Conservation (phyloP, 2,329 filamentous ascomycete genomes). For the Aphanocladium album region DNA sequence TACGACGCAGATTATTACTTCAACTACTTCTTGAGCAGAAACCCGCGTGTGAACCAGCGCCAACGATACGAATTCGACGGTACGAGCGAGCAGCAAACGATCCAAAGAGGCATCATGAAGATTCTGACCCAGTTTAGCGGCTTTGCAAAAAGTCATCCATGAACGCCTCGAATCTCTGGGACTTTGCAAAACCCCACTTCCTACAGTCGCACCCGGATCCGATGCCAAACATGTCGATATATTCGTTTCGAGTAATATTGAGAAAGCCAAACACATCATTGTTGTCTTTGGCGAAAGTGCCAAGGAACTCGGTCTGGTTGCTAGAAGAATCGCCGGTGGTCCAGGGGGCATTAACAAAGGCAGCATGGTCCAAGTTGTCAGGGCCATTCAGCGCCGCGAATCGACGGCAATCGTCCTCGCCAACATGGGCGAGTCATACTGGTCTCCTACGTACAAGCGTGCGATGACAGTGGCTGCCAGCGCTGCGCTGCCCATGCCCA, state of each 20-base stretch:
- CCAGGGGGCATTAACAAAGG: constrained; percentile 63
- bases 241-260: constrained; percentile 50
- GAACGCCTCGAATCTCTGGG: constrained; percentile 57
- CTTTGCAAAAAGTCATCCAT: constrained; percentile 55
- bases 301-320: constrained; percentile 71
- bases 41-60: constrained; percentile 70
- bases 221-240: constrained; percentile 59
- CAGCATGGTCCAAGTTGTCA: constrained; percentile 61
- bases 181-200: constrained; percentile 57
- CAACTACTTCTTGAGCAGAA: constrained; percentile 67
- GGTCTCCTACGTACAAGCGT: constrained; percentile 60
- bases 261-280: constrained; percentile 56
- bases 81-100: constrained; percentile 35
- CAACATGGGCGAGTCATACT: constrained; percentile 73
- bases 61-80: constrained; percentile 72
- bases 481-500: constrained; percentile 54
- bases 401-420: constrained; percentile 62
- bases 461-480: constrained; percentile 57
- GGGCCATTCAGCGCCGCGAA: constrained; percentile 34
- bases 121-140: constrained; percentile 54
- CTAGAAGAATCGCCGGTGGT: constrained; percentile 61
- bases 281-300: constrained; percentile 67
- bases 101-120: too few relatives aligned
- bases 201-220: constrained; percentile 32
- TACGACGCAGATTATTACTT: constrained; percentile 64